Percentiles rank a stretch among this genome's conserved stretches.
Evolutionary conservation across 2,329 filamentous ascomycete species (phyloP).

Genomic region (Colletotrichum gloeosporioides): DNA sequence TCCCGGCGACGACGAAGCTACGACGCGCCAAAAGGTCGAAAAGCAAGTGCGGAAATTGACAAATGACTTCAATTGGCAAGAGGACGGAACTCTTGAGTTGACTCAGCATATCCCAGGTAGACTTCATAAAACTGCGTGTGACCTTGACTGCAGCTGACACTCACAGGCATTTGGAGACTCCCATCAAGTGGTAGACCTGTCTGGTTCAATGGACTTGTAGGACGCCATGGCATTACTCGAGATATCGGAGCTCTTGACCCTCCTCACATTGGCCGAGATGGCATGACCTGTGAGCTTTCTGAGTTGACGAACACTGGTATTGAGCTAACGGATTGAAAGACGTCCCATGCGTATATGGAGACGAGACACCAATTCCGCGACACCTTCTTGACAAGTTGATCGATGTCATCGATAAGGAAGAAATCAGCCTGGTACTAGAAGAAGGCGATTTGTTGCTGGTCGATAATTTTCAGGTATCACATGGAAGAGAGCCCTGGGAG

Average conservation of each 20-base stretch:
- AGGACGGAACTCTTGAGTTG: constrained; percentile 20
- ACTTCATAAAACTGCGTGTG: neutral
- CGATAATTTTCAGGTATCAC: constrained; percentile 24
- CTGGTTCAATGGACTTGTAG: constrained; percentile 24
- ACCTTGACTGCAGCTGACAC: neutral
- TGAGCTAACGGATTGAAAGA: neutral
- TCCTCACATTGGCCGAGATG: constrained; percentile 20
- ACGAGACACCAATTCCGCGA: constrained; percentile 15
- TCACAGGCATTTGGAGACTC: constrained; percentile 5
- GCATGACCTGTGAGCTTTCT: constrained; percentile 21
- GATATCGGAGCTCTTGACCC: constrained; percentile 23
- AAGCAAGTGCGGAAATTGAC: constrained; percentile 21
- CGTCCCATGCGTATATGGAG: constrained; percentile 21
- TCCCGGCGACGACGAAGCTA: constrained; percentile 19
- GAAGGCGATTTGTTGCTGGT: constrained; percentile 23
- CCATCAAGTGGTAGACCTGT: constrained; percentile 9
- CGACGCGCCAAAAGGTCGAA: constrained; percentile 11
- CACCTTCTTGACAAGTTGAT: constrained; percentile 18
- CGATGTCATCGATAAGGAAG: constrained; percentile 22
- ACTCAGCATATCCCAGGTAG: constrained; percentile 23
- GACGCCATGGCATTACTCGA: constrained; percentile 20
- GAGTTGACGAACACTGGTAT: neutral
- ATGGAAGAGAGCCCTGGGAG: constrained; percentile 17
- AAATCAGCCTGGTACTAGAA: constrained; percentile 21
- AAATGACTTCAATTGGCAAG: constrained; percentile 15